phyloP scores from a whole-genome alignment of 2,329 filamentous ascomycete genomes.

The Lecanoromycetidae sp. region DNA sequence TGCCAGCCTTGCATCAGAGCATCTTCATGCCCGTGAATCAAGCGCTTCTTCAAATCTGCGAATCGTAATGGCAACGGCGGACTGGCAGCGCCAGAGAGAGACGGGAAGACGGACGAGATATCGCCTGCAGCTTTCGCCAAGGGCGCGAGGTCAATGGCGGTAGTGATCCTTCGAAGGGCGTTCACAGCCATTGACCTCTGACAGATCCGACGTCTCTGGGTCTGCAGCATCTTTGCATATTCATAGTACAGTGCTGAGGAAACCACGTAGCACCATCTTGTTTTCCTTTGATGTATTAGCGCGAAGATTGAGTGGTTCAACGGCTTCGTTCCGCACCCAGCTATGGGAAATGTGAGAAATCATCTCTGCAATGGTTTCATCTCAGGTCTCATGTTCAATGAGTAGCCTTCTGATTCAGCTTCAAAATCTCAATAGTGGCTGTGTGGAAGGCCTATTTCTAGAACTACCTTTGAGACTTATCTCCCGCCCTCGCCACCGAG shows the following conservation, averaged over 20 bases:
- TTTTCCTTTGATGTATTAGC: too few species aligned
- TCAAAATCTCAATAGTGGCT: too few species aligned
- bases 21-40: slow-evolving; percentile 31
- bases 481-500: too few species aligned
- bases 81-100: slow-evolving; percentile 32
- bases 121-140: slow-evolving; percentile 21
- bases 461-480: too few species aligned
- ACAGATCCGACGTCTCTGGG: background rate
- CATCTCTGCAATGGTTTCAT: too few species aligned
- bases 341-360: too few species aligned
- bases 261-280: background rate
- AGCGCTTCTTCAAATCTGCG: slow-evolving; percentile 27
- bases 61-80: slow-evolving; percentile 33
- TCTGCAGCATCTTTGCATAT: background rate
- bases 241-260: background rate
- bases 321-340: too few species aligned
- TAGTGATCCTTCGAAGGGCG: background rate
- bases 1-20: slow-evolving; percentile 31
- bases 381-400: too few species aligned
- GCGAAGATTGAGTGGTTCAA: too few species aligned
- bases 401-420: too few species aligned
- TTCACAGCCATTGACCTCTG: background rate
- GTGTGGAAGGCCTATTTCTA: too few species aligned
- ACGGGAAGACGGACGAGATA: slow-evolving; percentile 38
- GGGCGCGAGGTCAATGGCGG: background rate